Base-by-base conservation (phyloP, 2,329 filamentous ascomycete genomes). In the Curvularia lunata region DNA sequence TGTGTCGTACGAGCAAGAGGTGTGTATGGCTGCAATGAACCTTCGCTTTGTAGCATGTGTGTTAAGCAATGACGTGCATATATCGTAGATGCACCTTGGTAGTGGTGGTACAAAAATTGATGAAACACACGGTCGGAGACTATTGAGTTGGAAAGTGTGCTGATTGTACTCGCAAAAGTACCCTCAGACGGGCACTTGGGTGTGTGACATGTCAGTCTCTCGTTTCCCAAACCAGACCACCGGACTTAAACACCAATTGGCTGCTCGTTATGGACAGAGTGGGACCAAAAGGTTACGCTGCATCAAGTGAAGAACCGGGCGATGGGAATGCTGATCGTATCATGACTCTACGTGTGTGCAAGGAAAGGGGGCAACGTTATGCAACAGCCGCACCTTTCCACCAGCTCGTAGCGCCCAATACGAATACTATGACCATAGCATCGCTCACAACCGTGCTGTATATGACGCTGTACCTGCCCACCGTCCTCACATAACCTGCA, bases 351-450 rank as follows among this genome's bases (percentile, higher is more conserved):
- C 25, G 7, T 19, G 48, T 25, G 21, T 42, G 32, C 27, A 21
- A 38, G 38, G 48, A 28, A n/a, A n/a, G 5, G 16, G 42, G 41
- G 51, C 41, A 42, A 34, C 18, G 46, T 71, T 62, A 75, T 51
- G 65, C 66, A 37, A 65, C 61, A 43, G 67, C 65, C 34, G 65
- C 71, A 23, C 78, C 79, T 54, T 74, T 78, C 80, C 80, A 83
- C 81, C 81, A 83, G 49, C 78, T 79, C 45, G 81, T 69, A 9
- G 83, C 80, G 12, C 89, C 90, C 61, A 94, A 75, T 50, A 93
- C 88, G 76, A 93, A 94, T 8, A 93, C 84, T 58, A 90, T 86
- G 1, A 90, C 85, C 80, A 92, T 81, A n/a, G 90, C 86, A 74
- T 94, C 90, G 30, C 83, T 83, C 70, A 88, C 84, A 23, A 93